Conservation (phyloP, 345 rosid genomes). For the Punica granatum region DNA sequence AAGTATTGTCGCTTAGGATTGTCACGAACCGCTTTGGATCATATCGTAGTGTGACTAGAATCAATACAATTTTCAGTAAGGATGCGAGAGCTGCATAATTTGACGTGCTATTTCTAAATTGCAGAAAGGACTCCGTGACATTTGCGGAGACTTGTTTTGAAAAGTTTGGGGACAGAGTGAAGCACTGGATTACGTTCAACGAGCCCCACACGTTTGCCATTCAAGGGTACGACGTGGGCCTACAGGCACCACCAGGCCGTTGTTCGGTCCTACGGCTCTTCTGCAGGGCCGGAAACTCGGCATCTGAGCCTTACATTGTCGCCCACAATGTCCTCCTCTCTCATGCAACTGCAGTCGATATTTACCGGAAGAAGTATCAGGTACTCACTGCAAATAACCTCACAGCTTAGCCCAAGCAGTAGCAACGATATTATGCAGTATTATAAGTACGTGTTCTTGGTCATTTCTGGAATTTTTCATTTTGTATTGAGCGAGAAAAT, state of each 20-base stretch:
- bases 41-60: no score
- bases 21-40: no score
- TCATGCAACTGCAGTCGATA: slow-evolving; percentile 52
- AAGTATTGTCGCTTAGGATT: no score
- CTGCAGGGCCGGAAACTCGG: slow-evolving; percentile 75
- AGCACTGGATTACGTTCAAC: slow-evolving; percentile 88
- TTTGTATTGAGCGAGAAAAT: background rate
- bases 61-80: background rate
- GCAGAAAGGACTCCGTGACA: slow-evolving; percentile 68
- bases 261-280: slow-evolving; percentile 57
- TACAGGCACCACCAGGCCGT: slow-evolving; percentile 88
- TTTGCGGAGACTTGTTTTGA: slow-evolving; percentile 82
- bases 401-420: no score
- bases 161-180: slow-evolving; percentile 86
- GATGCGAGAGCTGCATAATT: background rate
- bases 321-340: slow-evolving; percentile 72
- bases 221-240: slow-evolving; percentile 87
- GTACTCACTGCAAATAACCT: no score
- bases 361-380: slow-evolving; percentile 71
- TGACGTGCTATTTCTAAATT: background rate
- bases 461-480: background rate
- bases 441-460: no score
- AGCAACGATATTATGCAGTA: no score
- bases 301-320: slow-evolving; percentile 84
- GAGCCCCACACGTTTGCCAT: slow-evolving; percentile 80